Conservation (phyloP, 2,329 filamentous ascomycete species). For the Akanthomyces muscarius region DNA sequence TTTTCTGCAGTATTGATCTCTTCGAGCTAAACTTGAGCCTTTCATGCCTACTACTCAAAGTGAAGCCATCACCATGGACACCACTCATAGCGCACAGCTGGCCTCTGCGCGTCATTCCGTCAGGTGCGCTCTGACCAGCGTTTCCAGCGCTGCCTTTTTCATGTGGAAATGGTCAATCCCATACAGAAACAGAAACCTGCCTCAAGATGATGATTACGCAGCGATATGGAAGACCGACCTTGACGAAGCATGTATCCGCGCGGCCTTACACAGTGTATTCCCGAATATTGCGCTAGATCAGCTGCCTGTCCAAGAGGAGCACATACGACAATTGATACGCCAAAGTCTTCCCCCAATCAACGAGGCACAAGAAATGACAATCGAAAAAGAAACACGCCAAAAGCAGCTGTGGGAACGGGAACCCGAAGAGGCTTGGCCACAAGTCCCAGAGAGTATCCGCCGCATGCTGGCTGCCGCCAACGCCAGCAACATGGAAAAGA, state of each 20-base stretch:
- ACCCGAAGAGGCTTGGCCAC: constrained; percentile 16
- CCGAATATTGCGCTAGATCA: constrained; percentile 15
- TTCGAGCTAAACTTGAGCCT: not conserved
- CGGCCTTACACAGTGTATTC: constrained; percentile 7
- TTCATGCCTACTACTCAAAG: not conserved
- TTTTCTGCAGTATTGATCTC: not conserved
- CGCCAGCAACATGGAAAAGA: constrained; percentile 19
- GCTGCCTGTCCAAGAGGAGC: constrained; percentile 14
- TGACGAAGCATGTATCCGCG: not conserved
- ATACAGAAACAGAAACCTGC: constrained; percentile 20
- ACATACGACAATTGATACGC: constrained; percentile 16
- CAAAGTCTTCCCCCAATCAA: not conserved
- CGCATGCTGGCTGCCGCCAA: constrained; percentile 19
- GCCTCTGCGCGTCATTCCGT: no score
- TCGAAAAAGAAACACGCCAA: not conserved
- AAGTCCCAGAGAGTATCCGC: constrained; percentile 14
- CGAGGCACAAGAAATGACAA: not conserved
- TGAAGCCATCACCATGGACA: not conserved
- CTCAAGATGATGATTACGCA: constrained; percentile 18
- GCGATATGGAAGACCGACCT: constrained; percentile 14
- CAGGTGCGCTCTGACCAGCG: no score
- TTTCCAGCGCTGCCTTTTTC: not conserved
- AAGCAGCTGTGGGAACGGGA: not conserved
- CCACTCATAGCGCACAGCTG: no score
- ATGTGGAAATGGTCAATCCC: constrained; percentile 22